Conservation (phyloP, 805 yeast genomes). For the Saccharomycopsis microspora region DNA sequence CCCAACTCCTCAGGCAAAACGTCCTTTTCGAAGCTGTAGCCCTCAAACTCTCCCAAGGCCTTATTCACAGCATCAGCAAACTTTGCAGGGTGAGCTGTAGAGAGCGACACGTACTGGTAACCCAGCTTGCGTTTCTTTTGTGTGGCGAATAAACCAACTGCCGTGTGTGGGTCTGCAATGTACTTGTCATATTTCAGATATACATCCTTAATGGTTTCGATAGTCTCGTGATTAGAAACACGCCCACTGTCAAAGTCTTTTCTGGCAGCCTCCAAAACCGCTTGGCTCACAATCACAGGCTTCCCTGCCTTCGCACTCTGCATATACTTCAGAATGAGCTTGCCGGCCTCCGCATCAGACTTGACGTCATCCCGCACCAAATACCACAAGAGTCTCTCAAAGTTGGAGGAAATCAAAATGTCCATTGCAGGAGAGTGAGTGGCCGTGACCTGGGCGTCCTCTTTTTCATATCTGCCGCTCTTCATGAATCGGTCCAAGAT, state of each 20-base stretch:
- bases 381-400: constrained; percentile 94
- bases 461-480: constrained; percentile 76
- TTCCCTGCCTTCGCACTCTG: constrained; percentile 63
- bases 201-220: constrained; percentile 61
- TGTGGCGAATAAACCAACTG: constrained; percentile 85
- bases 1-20: constrained; percentile 85
- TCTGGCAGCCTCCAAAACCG: constrained; percentile 55
- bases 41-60: constrained; percentile 54
- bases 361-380: constrained; percentile 60
- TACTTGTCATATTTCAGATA: constrained; percentile 57
- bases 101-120: constrained; percentile 55
- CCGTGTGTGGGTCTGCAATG: constrained; percentile 91
- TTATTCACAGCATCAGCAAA: constrained; percentile 90
- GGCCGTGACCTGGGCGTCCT: constrained; percentile 58
- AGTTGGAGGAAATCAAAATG: constrained; percentile 87
- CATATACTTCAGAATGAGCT: constrained; percentile 67
- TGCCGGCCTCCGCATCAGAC: constrained; percentile 63
- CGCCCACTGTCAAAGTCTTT: constrained; percentile 66
- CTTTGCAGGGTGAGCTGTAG: constrained; percentile 99
- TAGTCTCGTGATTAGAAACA: constrained; percentile 69
- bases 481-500: constrained; percentile 87
- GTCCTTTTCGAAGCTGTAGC: constrained; percentile 76
- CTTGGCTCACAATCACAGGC: constrained; percentile 56
- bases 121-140: constrained; percentile 38
- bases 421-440: constrained; percentile 99